These are phyloP conservation scores for Elongisporangium senticosum DNA, from an alignment of 352 stramenopile genomes.

Conservation along the genomic window DNA sequence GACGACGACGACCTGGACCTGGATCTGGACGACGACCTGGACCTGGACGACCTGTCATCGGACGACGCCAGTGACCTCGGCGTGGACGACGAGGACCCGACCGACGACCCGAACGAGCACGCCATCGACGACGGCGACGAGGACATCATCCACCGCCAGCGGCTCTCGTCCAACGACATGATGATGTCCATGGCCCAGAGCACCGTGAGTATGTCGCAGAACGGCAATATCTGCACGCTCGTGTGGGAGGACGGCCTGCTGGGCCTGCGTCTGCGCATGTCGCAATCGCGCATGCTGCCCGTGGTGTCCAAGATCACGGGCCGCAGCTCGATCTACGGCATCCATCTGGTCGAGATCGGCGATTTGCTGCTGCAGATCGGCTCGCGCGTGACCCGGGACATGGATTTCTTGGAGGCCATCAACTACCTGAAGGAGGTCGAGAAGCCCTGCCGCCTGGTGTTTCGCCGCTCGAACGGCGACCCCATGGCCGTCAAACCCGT, in stretches of 20 bases:
- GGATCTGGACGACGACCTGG: conserved; percentile 40
- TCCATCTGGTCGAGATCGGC: conserved; percentile 80
- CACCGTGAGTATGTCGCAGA: conserved; percentile 53
- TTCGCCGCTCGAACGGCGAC: conserved; percentile 57
- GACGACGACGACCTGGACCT: conserved; percentile 55
- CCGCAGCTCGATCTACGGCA: conserved; percentile 79
- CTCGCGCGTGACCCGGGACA: conserved; percentile 54
- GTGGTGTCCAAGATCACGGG: conserved; percentile 83
- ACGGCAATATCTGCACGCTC: conserved; percentile 71
- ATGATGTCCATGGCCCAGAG: conserved; percentile 60
- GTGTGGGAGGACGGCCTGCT: conserved; percentile 81
- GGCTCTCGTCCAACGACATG: conserved; percentile 69
- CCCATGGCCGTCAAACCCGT: conserved; percentile 77
- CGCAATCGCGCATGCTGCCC: conserved; percentile 72
- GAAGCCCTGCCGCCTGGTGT: conserved; percentile 77
- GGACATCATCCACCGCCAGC: conserved; percentile 46
- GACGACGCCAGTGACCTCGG: conserved; percentile 16
- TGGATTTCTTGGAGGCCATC: conserved; percentile 84
- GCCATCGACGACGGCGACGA: conserved; percentile 44
- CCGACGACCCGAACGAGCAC: conserved; percentile 52
- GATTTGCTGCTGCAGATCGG: conserved; percentile 78
- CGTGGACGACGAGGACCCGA: conserved; percentile 27
- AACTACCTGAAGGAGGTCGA: conserved; percentile 72
- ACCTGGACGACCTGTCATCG: conserved; percentile 31
- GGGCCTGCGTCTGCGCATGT: conserved; percentile 70